phyloP scores from a whole-genome alignment of 1,139 yeast genomes.

The Meyerozyma guilliermondii region DNA sequence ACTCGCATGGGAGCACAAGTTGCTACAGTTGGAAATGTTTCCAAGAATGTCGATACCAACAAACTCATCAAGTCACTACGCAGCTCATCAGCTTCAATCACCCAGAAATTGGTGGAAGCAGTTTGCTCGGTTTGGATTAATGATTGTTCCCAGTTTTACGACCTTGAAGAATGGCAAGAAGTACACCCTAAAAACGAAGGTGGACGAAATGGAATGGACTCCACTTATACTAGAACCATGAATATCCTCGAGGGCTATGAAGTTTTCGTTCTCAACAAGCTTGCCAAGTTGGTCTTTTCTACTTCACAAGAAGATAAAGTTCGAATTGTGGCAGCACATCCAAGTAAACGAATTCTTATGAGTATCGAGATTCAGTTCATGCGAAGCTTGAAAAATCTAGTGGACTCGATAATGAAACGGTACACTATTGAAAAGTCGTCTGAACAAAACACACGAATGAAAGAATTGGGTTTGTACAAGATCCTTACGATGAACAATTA shows the following conservation, averaged over 20 bases:
- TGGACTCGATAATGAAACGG: conserved; percentile 46
- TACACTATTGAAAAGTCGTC: conserved; percentile 29
- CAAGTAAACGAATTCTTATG: conserved; percentile 38
- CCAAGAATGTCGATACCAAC: conserved; percentile 32
- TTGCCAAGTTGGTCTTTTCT: conserved; percentile 29
- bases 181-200: conserved; percentile 14
- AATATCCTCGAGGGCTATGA: conserved; percentile 41
- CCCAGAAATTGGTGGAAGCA: conserved; percentile 40
- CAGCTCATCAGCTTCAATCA: conserved; percentile 26
- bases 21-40: conserved; percentile 30
- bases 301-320: conserved; percentile 21
- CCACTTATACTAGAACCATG: conserved; percentile 32
- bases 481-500: conserved; percentile 44
- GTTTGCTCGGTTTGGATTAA: conserved; percentile 45
- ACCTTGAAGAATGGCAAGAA: conserved; percentile 40
- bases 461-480: conserved; percentile 29
- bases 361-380: conserved; percentile 47
- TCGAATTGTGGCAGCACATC: conserved; percentile 31
- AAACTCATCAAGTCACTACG: conserved; percentile 32
- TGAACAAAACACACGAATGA: background rate
- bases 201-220: background rate
- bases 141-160: conserved; percentile 44
- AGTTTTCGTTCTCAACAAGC: conserved; percentile 26
- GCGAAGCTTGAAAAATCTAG: conserved; percentile 42
- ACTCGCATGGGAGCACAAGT: conserved; percentile 30